A percentile compares a stretch with the other conserved stretches of the same genome.
Conservation (phyloP, 129 eudicot species). For the Flaveria robusta region DNA sequence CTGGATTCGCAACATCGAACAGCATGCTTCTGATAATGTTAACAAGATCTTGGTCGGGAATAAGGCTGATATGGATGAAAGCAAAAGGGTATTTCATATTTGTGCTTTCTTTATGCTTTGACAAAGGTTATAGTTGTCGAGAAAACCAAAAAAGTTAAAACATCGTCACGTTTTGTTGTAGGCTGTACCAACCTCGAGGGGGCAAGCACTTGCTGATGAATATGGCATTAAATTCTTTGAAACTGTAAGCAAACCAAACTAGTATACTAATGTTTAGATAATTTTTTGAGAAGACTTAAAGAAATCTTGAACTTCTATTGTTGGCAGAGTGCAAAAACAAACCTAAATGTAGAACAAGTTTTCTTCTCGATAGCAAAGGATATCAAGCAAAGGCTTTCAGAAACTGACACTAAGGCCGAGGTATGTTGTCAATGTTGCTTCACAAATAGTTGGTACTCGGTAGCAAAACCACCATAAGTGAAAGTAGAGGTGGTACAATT, state of each 20-base stretch:
- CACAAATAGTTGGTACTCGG: neutral
- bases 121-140: neutral
- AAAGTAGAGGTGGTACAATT: slow-evolving; percentile 5
- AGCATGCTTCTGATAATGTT: slow-evolving; percentile 83
- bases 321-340: slow-evolving; percentile 85
- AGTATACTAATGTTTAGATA: neutral
- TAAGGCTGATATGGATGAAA: slow-evolving; percentile 91
- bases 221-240: slow-evolving; percentile 82
- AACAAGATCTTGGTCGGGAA: slow-evolving; percentile 78
- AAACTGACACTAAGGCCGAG: slow-evolving; percentile 77
- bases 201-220: slow-evolving; percentile 85
- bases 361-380: slow-evolving; percentile 86
- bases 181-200: slow-evolving; percentile 72
- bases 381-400: slow-evolving; percentile 85
- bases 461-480: neutral
- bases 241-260: slow-evolving; percentile 53
- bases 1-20: slow-evolving; percentile 85
- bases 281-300: neutral
- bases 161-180: slow-evolving; percentile 19
- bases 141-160: slow-evolving; percentile 1
- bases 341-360: slow-evolving; percentile 76
- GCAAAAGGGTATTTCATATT: slow-evolving; percentile 60
- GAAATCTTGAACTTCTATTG: slow-evolving; percentile 24
- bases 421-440: slow-evolving; percentile 34
- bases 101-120: slow-evolving; percentile 2